These are phyloP conservation scores for Hymenoscyphus fructigenus DNA, from an alignment of 2,329 filamentous ascomycete genomes.

Conservation along the genomic window DNA sequence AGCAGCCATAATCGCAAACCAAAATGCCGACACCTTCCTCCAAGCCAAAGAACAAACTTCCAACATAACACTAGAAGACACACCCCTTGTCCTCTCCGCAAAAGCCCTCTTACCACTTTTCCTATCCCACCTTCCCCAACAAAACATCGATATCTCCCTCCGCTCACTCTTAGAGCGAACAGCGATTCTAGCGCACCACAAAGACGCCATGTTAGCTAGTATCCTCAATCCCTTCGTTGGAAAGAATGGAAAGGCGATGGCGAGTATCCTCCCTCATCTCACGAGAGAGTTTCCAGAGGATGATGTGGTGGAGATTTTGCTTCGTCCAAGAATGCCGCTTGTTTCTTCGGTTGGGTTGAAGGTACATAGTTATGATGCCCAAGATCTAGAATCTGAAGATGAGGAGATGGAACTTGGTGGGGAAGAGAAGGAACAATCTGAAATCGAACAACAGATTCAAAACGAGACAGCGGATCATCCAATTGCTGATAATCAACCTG, in stretches of 20 bases:
- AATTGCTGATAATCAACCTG: conserved; percentile 5
- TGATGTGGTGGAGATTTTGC: conserved; percentile 68
- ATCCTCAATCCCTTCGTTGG: conserved; percentile 74
- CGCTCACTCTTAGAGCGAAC: conserved; percentile 79
- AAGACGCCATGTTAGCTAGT: conserved; percentile 75
- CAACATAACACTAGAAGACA: conserved; percentile 38
- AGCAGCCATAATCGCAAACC: conserved; percentile 41
- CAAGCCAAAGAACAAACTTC: conserved; percentile 39
- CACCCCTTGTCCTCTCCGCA: conserved; percentile 56
- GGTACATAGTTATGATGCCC: conserved; percentile 14
- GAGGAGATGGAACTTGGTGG: conserved; percentile 25
- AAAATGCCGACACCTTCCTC: conserved; percentile 74
- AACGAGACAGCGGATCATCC: conserved; percentile 11
- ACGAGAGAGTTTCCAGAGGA: conserved; percentile 63
- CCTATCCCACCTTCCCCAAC: conserved; percentile 63
- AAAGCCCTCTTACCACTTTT: conserved; percentile 59
- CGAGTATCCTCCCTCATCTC: conserved; percentile 80
- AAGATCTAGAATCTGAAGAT: conserved; percentile 22
- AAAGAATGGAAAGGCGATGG: conserved; percentile 60
- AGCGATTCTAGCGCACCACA: conserved; percentile 68
- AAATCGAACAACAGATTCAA: neutral
- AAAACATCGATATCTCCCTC: conserved; percentile 66
- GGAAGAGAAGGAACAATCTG: conserved; percentile 5
- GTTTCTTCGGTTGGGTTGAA: conserved; percentile 27
- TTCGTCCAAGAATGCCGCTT: conserved; percentile 52